These are phyloP conservation scores for Alternaria novae-zelandiae DNA, from an alignment of 2,329 filamentous ascomycete species.

Conservation along the genomic window DNA sequence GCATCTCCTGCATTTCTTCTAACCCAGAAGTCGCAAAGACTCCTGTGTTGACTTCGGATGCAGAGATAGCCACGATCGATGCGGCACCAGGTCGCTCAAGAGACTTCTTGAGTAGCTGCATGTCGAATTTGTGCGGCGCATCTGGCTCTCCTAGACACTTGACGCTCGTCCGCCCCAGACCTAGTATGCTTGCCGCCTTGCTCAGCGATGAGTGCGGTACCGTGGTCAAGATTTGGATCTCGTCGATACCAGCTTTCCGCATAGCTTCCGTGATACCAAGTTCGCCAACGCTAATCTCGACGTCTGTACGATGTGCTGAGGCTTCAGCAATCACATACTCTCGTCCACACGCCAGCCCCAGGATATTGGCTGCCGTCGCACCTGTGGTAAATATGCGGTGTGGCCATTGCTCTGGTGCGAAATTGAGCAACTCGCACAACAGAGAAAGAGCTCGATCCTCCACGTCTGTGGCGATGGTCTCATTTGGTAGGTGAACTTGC, in stretches of 20 bases:
- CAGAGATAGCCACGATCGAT: slow-evolving; percentile 82
- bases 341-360: slow-evolving; percentile 72
- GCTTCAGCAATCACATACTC: slow-evolving; percentile 66
- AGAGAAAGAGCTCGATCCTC: slow-evolving; percentile 76
- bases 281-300: slow-evolving; percentile 63
- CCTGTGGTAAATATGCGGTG: slow-evolving; percentile 84
- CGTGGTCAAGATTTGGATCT: slow-evolving; percentile 80
- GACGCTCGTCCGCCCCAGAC: slow-evolving; percentile 74
- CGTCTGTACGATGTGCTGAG: slow-evolving; percentile 44
- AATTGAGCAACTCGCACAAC: slow-evolving; percentile 69
- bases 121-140: slow-evolving; percentile 73
- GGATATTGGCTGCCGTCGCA: slow-evolving; percentile 68
- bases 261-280: slow-evolving; percentile 73
- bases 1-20: slow-evolving; percentile 67
- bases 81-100: slow-evolving; percentile 63
- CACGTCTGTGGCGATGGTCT: slow-evolving; percentile 77
- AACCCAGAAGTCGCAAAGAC: slow-evolving; percentile 70
- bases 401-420: slow-evolving; percentile 65
- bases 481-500: slow-evolving; percentile 77
- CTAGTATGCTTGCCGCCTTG: slow-evolving; percentile 84
- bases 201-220: slow-evolving; percentile 81
- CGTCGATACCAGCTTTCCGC: slow-evolving; percentile 65
- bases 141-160: slow-evolving; percentile 62
- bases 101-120: slow-evolving; percentile 67
- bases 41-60: slow-evolving; percentile 90